Percentiles rank a stretch among this genome's conserved stretches.
Conservation (phyloP, 2,329 filamentous ascomycete species). For the Berkeleyomyces rouxiae region DNA sequence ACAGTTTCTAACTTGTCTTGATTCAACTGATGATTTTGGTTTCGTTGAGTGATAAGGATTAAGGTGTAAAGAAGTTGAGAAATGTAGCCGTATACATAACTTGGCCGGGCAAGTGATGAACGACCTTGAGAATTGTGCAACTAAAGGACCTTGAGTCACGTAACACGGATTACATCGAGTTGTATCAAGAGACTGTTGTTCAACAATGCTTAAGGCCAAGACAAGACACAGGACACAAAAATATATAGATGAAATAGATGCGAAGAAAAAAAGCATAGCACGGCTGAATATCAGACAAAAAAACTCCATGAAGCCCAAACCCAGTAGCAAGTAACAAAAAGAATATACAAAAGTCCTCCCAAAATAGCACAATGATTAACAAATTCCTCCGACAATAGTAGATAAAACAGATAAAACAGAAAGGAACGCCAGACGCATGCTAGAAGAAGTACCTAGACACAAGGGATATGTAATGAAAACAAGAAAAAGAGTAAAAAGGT, state of each 20-base stretch:
- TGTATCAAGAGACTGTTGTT: background rate
- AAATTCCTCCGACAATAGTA: background rate
- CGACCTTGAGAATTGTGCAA: background rate
- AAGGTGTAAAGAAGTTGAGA: too few relatives aligned
- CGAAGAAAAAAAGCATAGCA: background rate
- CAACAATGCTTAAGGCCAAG: background rate
- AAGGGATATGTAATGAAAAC: background rate
- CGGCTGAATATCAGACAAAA: background rate
- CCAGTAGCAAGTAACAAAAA: background rate
- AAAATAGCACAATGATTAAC: background rate
- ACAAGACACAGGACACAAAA: too few relatives aligned
- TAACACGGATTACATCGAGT: too few relatives aligned
- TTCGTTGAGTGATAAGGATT: too few relatives aligned
- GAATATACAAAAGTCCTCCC: background rate
- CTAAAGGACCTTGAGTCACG: background rate
- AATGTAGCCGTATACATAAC: too few relatives aligned
- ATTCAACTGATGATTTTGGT: too few relatives aligned
- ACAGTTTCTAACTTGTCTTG: too few relatives aligned
- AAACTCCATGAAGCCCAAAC: background rate
- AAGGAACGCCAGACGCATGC: constrained; percentile 2
- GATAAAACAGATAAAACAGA: background rate
- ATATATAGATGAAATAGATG: too few relatives aligned
- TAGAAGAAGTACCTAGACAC: background rate
- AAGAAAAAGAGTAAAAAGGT: background rate
- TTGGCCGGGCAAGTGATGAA: too few relatives aligned